Evolutionary conservation across 176 grass and related monocot species (phyloP).

Genomic region (Elymus sibiricus): DNA sequence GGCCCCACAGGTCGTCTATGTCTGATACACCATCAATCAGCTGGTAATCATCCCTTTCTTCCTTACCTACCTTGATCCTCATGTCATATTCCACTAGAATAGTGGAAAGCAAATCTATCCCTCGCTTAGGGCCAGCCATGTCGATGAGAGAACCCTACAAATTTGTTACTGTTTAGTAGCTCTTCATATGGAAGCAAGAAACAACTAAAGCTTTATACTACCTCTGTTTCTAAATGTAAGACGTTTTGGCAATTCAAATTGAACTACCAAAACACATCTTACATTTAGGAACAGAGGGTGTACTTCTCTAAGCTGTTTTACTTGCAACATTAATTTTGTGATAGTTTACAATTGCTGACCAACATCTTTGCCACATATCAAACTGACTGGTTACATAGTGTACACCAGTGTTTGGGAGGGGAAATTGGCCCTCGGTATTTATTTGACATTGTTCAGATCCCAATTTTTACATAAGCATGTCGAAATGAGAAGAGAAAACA

Average conservation of each 20-base stretch:
- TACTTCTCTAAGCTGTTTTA: not conserved
- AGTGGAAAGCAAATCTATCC: not conserved
- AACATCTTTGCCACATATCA: not conserved
- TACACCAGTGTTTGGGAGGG: not conserved
- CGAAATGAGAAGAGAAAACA: not conserved
- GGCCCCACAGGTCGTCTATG: not conserved
- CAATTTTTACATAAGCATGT: not conserved
- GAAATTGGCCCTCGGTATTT: not conserved
- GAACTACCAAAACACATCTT: no score
- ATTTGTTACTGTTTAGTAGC: not conserved
- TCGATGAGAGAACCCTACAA: slow-evolving; percentile 21
- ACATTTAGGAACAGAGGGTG: no score
- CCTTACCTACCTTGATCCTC: not conserved
- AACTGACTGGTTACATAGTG: not conserved
- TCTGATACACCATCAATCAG: slow-evolving; percentile 8
- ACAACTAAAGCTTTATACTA: not conserved
- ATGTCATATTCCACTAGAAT: slow-evolving; percentile 20
- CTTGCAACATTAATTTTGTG: no score
- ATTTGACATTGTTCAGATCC: not conserved
- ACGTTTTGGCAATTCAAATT: not conserved
- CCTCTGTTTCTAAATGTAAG: no score
- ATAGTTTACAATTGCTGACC: not conserved
- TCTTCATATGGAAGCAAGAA: not conserved
- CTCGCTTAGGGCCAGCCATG: slow-evolving; percentile 17
- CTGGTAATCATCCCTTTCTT: slow-evolving; percentile 6